Evolutionary conservation across 2,329 filamentous ascomycete genomes (phyloP).

Genomic region (Metarhizium guizhouense): DNA sequence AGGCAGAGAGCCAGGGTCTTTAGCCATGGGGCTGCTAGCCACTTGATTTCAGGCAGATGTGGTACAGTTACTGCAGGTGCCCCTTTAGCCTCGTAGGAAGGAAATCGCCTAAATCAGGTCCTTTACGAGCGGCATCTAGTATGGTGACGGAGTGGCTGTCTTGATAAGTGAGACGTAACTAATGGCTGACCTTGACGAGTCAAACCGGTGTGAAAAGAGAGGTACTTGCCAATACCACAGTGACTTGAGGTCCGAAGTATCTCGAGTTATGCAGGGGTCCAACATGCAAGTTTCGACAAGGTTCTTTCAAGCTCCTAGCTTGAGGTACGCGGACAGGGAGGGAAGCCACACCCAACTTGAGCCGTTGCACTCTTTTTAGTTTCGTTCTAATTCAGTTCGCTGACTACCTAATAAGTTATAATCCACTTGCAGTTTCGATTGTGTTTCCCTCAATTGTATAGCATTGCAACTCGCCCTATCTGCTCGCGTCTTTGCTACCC

Average conservation of each 20-base stretch:
- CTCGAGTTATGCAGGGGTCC: neutral
- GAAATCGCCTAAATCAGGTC: neutral
- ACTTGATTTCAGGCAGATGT: neutral
- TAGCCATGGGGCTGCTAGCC: neutral
- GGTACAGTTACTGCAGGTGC: neutral
- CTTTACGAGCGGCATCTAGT: neutral
- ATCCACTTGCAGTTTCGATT: no score
- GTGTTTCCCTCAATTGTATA: no score
- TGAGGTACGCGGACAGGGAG: no score
- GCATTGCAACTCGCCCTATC: neutral
- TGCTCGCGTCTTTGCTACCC: neutral
- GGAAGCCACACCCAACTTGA: no score
- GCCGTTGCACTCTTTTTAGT: no score
- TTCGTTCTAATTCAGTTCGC: no score
- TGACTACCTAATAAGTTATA: no score
- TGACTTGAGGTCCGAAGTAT: neutral
- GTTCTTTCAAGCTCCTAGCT: no score
- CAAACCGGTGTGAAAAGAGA: no score
- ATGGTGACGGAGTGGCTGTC: neutral
- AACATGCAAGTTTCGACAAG: neutral
- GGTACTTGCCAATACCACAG: neutral
- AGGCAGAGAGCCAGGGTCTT: neutral
- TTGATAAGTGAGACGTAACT: neutral
- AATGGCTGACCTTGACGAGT: neutral
- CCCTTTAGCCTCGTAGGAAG: neutral